phyloP scores from a whole-genome alignment of 176 grass and related monocot genomes.

The Oryza australiensis region DNA sequence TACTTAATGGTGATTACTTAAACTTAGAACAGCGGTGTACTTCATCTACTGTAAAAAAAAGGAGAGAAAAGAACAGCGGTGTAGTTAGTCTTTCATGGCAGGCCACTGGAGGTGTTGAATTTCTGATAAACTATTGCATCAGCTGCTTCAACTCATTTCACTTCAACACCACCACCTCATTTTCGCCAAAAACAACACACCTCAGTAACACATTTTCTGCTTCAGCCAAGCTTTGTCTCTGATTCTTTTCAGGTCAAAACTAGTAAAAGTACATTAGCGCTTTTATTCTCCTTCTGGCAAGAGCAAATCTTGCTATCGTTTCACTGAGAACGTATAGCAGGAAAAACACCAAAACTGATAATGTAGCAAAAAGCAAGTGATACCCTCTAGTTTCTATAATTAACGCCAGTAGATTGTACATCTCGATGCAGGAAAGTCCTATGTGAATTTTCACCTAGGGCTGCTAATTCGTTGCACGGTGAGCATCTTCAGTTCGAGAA shows the following conservation, averaged over 20 bases:
- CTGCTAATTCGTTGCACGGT: conserved; percentile 36
- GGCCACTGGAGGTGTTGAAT: background rate
- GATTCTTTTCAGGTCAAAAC: background rate
- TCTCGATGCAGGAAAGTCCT: background rate
- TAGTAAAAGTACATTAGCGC: background rate
- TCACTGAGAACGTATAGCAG: background rate
- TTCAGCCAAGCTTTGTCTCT: background rate
- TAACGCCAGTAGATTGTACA: background rate
- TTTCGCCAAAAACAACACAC: too few species aligned
- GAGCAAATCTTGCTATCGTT: background rate
- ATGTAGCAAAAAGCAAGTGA: background rate
- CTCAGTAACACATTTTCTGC: background rate
- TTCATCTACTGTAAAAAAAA: too few species aligned
- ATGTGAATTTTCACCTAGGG: background rate
- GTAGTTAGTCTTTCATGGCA: background rate
- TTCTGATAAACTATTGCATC: background rate
- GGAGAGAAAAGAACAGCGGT: background rate
- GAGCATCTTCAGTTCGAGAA: conserved; percentile 61
- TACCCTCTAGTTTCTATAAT: background rate
- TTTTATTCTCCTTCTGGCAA: background rate
- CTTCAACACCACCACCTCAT: background rate
- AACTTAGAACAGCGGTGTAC: background rate
- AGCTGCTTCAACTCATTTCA: background rate
- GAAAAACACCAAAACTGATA: background rate
- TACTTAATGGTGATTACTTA: background rate